Evolutionary conservation across 371 early-diverging fungal genomes (phyloP).

Genomic region (Apophysomyces sp.): DNA sequence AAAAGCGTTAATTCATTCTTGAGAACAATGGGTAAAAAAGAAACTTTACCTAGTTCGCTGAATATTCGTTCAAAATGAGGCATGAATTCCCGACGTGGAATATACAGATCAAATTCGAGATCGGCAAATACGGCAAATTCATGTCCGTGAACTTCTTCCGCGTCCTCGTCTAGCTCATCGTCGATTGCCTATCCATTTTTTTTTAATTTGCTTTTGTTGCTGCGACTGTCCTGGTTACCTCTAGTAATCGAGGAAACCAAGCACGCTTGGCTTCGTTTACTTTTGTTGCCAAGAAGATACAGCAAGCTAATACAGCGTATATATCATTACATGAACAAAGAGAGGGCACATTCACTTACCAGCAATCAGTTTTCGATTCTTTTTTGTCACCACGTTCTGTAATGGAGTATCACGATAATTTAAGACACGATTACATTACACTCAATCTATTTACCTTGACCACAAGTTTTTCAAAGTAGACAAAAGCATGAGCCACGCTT

Average conservation of each 20-base stretch:
- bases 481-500: conserved; percentile 86
- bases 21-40: not conserved
- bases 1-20: not conserved
- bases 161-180: conserved; percentile 66
- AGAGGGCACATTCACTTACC: conserved; percentile 40
- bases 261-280: conserved; percentile 84
- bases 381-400: conserved; percentile 70
- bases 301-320: conserved; percentile 51
- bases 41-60: conserved; percentile 19
- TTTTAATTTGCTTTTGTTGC: not conserved
- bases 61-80: conserved; percentile 88
- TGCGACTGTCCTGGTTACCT: conserved; percentile 10
- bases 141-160: conserved; percentile 77
- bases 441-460: conserved; percentile 48
- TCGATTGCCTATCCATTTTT: conserved; percentile 28
- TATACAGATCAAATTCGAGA: conserved; percentile 83
- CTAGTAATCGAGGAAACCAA: conserved; percentile 33
- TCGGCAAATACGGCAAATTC: conserved; percentile 87
- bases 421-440: not conserved
- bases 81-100: conserved; percentile 78
- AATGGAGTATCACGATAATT: not conserved
- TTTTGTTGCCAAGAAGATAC: conserved; percentile 78
- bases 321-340: not conserved
- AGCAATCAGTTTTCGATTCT: conserved; percentile 80
- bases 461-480: conserved; percentile 92